Evolutionary conservation across 441 rosid genomes (phyloP), one percentile per base, ranked within the genome.

Genomic region (Jatropha multifida): DNA sequence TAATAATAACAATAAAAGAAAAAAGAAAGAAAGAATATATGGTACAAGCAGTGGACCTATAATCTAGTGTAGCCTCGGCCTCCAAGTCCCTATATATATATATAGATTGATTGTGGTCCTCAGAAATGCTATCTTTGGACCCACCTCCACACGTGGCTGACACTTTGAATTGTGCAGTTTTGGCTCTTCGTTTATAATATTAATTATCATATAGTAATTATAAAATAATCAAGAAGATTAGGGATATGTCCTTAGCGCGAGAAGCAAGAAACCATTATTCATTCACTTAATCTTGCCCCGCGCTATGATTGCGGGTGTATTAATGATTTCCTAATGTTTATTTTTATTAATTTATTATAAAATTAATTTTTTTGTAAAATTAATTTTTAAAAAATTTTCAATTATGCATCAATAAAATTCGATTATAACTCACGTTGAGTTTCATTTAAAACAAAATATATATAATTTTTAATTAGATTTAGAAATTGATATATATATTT

Each of bases 21-120:
- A 69, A 26, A 46, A 66, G 10, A 56, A 2, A 2, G 8, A 23
- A 48, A 11, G 2, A 48, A 46, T 46, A 8, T 46, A 4, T 3
- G 1, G 8, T 49, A 10, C 7, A 48, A 18, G 40, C 20, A 60
- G 78, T 71, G 78, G 83, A 62, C 81, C 83, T 44, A 41, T 1
- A 8, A 65, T 37, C 40, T 59, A 73, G 52, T 55, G 54, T 26
- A 61, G 37, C 44, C 72, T 17, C 23, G 49, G 7, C 62, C 61
- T 41, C 48, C 4, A 42, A 41, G 27, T 18, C n/a, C 63, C 27
- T 0, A 4, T 7, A 14, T 32, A 0, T 23, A 54, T 44, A 40
- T 44, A 38, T 26, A 15, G 3, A 52, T 14, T 17, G 26, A 12
- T n/a, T 37, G 63, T 18, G 68, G 79, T 54, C 71, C 62, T 54